Evolutionary conservation across 2,329 filamentous ascomycete genomes (phyloP), one percentile per base, ranked within the genome.

Genomic region (Beauveria rudraprayagi): DNA sequence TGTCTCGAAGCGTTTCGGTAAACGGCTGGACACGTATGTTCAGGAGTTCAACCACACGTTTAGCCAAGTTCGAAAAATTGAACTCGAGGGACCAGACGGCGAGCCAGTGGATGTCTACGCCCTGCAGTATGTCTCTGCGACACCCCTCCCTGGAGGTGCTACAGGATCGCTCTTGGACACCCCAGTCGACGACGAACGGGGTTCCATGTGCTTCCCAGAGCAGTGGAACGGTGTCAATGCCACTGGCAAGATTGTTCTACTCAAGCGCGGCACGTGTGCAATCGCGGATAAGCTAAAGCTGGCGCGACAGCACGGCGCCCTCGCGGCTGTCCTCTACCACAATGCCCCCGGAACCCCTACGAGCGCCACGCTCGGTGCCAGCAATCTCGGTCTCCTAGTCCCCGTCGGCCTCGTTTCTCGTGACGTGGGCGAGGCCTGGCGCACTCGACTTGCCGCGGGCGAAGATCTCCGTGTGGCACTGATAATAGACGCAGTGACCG

Each of bases 311-410:
- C 69, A 74, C 34, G 77, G 77, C 43, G 77, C 77, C 1, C 14
- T 74, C 5, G 77, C 71, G 43, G 75, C 80, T 1, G 72, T 89
- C 54, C 75, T 89, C 62, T 87, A 85, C 72, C 83, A 89, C 77
- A 85, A 88, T 64, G 75, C 72, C 2, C 72, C 78, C 0, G 83
- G 82, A 1, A 64, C 68, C 10, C 57, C 75, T 3, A 70, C 78
- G 1, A 72, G 75, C 26, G 84, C 82, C 8, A 87, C 83, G 0
- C 76, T 88, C 2, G 77, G 80, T 19, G 74, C 74, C 0, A 71
- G 72, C 65, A 76, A 73, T 66, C 63, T 71, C 30, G 69, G 70
- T 8, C 65, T 68, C 19, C 67, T 76, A 5, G 69, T 73, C 10
- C 73, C 76, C 10, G 71, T 74, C 5, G 75, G 69, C 9, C 70